These are phyloP conservation scores for Wakefieldia striispora DNA, from an alignment of 768 basidiomycete genomes.

Conservation along the genomic window DNA sequence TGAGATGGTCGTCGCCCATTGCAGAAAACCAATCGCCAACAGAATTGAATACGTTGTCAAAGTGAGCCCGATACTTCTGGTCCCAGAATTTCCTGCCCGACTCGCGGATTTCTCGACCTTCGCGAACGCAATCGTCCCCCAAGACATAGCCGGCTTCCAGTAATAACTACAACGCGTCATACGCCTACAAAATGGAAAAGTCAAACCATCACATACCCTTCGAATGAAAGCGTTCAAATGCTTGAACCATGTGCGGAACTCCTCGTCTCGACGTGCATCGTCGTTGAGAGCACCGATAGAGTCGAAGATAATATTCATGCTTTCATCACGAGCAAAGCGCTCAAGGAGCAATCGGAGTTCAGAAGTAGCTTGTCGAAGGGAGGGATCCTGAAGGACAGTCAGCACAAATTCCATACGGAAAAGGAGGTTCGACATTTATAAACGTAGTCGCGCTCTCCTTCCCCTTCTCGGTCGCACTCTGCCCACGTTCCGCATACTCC, in stretches of 20 bases:
- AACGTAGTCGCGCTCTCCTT: slow-evolving; percentile 25
- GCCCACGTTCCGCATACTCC: slow-evolving; percentile 58
- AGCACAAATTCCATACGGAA: slow-evolving; percentile 3
- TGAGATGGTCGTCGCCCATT: slow-evolving; percentile 82
- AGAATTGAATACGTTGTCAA: slow-evolving; percentile 74
- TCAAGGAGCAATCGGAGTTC: slow-evolving; percentile 84
- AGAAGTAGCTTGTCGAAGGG: slow-evolving; percentile 51
- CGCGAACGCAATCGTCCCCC: slow-evolving; percentile 67
- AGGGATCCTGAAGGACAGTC: slow-evolving; percentile 42
- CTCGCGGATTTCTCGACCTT: slow-evolving; percentile 64
- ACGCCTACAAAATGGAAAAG: neutral
- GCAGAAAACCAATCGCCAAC: slow-evolving; percentile 78
- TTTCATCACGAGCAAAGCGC: slow-evolving; percentile 79
- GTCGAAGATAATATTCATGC: slow-evolving; percentile 66
- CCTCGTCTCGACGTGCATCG: slow-evolving; percentile 72
- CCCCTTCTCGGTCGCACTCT: slow-evolving; percentile 35
- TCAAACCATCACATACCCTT: slow-evolving; percentile 41
- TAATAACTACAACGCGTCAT: slow-evolving; percentile 44
- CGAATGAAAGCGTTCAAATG: slow-evolving; percentile 61
- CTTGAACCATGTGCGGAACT: slow-evolving; percentile 72
- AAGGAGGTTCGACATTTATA: slow-evolving; percentile 5
- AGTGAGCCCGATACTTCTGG: slow-evolving; percentile 67
- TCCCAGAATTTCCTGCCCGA: slow-evolving; percentile 78
- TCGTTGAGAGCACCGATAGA: slow-evolving; percentile 69
- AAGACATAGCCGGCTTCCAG: slow-evolving; percentile 85